A percentile compares a stretch with the other conserved stretches of the same genome.
Evolutionary conservation across 1,139 yeast genomes (phyloP).

Genomic region (Yamadazyma songkhlaensis): DNA sequence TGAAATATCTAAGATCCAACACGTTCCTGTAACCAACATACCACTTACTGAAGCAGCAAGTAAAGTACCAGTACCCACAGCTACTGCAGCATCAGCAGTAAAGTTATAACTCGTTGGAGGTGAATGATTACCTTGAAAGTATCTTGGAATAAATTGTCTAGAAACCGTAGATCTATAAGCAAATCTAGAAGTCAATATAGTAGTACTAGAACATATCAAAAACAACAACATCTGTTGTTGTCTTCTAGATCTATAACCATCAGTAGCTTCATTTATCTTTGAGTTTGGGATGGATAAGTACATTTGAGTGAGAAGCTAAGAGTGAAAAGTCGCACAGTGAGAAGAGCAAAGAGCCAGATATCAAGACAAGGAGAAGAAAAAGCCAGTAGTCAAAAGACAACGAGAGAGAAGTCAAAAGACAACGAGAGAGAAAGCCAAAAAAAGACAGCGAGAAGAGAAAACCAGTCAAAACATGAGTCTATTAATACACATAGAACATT

Average conservation of each 20-base stretch:
- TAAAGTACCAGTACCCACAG: slow-evolving; percentile 78
- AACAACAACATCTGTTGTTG: slow-evolving; percentile 71
- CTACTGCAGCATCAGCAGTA: slow-evolving; percentile 82
- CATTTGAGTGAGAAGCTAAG: neutral
- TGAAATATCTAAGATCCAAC: slow-evolving; percentile 78
- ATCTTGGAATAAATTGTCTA: slow-evolving; percentile 72
- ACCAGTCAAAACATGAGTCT: neutral
- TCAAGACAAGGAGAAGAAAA: no score
- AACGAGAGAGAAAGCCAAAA: neutral
- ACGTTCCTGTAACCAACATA: slow-evolving; percentile 70
- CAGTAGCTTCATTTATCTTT: slow-evolving; percentile 36
- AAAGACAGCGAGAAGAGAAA: neutral
- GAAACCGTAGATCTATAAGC: slow-evolving; percentile 73
- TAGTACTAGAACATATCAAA: slow-evolving; percentile 67
- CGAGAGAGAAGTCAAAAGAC: neutral
- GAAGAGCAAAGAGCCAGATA: no score
- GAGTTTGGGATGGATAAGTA: slow-evolving; percentile 18
- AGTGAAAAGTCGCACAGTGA: neutral
- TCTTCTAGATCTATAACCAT: slow-evolving; percentile 53
- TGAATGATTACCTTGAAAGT: slow-evolving; percentile 82
- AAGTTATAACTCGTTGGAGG: slow-evolving; percentile 76
- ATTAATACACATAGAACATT: slow-evolving; percentile 5
- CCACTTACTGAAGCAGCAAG: slow-evolving; percentile 71
- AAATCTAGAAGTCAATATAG: slow-evolving; percentile 69
- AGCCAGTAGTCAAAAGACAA: neutral